phyloP scores from a whole-genome alignment of 192 early-diverging fungal genomes.

The Entophlyctis helioformis region DNA sequence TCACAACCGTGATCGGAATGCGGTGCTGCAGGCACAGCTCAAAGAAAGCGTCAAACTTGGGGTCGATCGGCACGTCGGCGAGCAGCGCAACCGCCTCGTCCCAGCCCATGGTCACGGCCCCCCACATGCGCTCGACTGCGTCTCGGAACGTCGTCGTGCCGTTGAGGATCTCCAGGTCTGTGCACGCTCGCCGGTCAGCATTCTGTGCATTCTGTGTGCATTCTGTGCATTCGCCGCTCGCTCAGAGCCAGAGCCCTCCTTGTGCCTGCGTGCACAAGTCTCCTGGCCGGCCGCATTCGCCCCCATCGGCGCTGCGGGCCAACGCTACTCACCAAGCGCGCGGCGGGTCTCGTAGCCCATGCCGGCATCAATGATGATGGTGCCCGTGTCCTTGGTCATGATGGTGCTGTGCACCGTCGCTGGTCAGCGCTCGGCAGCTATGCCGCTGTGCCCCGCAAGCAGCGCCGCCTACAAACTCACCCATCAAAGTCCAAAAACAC shows the following conservation, averaged over 20 bases:
- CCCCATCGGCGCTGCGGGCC: not conserved
- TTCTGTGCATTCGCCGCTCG: not conserved
- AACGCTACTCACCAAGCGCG: slow-evolving; percentile 3
- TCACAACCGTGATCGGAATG: slow-evolving; percentile 54
- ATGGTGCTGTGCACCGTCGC: slow-evolving; percentile 6
- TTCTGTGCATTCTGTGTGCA: not conserved
- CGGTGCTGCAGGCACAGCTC: slow-evolving; percentile 28
- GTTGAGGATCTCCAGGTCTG: slow-evolving; percentile 23
- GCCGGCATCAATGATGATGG: slow-evolving; percentile 24
- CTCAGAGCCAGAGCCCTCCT: not conserved
- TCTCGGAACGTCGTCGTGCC: slow-evolving; percentile 23
- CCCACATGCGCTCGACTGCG: slow-evolving; percentile 42
- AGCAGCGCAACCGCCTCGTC: slow-evolving; percentile 28
- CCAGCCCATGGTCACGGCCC: slow-evolving; percentile 24
- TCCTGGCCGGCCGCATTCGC: not conserved
- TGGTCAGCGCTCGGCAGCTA: too few relatives aligned
- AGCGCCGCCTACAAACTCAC: too few relatives aligned
- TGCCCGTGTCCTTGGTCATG: slow-evolving; percentile 27
- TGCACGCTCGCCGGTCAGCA: not conserved
- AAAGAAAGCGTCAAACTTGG: slow-evolving; percentile 45
- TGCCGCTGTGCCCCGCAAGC: too few relatives aligned
- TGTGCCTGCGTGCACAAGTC: too few relatives aligned
- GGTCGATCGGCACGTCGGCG: slow-evolving; percentile 41
- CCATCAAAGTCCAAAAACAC: too few relatives aligned
- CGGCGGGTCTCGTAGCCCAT: slow-evolving; percentile 17